phyloP scores from a whole-genome alignment of 169 alveolate genomes.

The Ichthyophthirius multifiliis region DNA sequence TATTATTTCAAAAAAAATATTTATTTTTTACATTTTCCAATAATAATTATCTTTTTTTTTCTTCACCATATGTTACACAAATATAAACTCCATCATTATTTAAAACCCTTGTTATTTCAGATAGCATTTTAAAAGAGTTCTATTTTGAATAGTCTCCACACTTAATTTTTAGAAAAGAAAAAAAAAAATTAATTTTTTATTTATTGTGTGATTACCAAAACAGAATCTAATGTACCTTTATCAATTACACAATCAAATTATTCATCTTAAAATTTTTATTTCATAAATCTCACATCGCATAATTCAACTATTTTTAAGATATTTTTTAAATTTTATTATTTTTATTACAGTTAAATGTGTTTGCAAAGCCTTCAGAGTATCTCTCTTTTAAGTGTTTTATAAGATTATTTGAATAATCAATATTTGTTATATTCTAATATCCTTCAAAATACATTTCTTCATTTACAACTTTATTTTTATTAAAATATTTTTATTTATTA shows the following conservation, averaged over 20 bases:
- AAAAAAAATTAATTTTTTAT: no score
- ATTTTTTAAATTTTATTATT: constrained; percentile 6
- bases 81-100: constrained; percentile 69
- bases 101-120: constrained; percentile 67
- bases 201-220: no score
- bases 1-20: background rate
- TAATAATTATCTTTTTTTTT: constrained; percentile 57
- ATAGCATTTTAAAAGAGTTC: constrained; percentile 63
- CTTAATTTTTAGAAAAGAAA: background rate
- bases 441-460: constrained; percentile 86
- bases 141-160: constrained; percentile 77
- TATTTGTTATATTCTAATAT: constrained; percentile 71
- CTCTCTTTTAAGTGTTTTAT: constrained; percentile 77
- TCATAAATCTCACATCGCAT: constrained; percentile 22
- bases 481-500: background rate
- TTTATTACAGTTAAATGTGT: constrained; percentile 58
- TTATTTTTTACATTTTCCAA: constrained; percentile 25
- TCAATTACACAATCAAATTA: constrained; percentile 60
- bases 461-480: constrained; percentile 41
- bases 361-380: constrained; percentile 48
- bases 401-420: constrained; percentile 82
- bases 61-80: constrained; percentile 69
- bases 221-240: constrained; percentile 64
- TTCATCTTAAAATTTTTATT: constrained; percentile 27
- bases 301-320: background rate